A percentile compares a stretch with the other conserved stretches of the same genome.
These are phyloP conservation scores for Arthroderma sp. DNA, from an alignment of 2,329 filamentous ascomycete species.

Conservation along the genomic window DNA sequence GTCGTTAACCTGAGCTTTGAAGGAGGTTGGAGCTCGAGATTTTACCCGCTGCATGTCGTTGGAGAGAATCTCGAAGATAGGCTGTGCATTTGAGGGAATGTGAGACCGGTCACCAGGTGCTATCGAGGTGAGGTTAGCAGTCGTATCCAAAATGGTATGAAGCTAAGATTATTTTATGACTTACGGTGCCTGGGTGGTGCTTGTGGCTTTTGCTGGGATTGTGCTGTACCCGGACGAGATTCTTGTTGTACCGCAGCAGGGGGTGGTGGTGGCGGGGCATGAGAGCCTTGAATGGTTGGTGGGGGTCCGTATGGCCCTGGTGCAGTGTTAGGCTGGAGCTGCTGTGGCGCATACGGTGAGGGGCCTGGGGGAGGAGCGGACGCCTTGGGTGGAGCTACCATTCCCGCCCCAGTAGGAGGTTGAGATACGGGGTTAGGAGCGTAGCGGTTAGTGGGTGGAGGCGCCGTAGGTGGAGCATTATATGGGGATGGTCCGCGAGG, in stretches of 20 bases:
- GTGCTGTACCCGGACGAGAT: slow-evolving; percentile 37
- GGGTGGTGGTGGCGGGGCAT: slow-evolving; percentile 18
- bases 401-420: slow-evolving; percentile 22
- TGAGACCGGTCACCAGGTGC: slow-evolving; percentile 74
- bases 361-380: slow-evolving; percentile 30
- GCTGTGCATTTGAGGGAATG: slow-evolving; percentile 63
- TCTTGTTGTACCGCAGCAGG: slow-evolving; percentile 30
- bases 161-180: slow-evolving; percentile 17
- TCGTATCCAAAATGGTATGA: neutral
- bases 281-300: slow-evolving; percentile 11
- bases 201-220: slow-evolving; percentile 36
- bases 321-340: slow-evolving; percentile 22
- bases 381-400: slow-evolving; percentile 35
- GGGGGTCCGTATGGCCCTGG: slow-evolving; percentile 32
- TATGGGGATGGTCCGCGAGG: slow-evolving; percentile 74
- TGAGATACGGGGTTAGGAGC: slow-evolving; percentile 43
- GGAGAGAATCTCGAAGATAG: slow-evolving; percentile 66
- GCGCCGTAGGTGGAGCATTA: slow-evolving; percentile 58
- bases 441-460: slow-evolving; percentile 63
- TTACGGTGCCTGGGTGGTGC: slow-evolving; percentile 55
- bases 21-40: slow-evolving; percentile 69
- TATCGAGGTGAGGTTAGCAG: slow-evolving; percentile 12
- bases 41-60: slow-evolving; percentile 84
- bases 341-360: slow-evolving; percentile 49
- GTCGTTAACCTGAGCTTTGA: slow-evolving; percentile 79